Evolutionary conservation across 495 filamentous ascomycete species (phyloP).

Genomic region (Neurospora tetraspora): DNA sequence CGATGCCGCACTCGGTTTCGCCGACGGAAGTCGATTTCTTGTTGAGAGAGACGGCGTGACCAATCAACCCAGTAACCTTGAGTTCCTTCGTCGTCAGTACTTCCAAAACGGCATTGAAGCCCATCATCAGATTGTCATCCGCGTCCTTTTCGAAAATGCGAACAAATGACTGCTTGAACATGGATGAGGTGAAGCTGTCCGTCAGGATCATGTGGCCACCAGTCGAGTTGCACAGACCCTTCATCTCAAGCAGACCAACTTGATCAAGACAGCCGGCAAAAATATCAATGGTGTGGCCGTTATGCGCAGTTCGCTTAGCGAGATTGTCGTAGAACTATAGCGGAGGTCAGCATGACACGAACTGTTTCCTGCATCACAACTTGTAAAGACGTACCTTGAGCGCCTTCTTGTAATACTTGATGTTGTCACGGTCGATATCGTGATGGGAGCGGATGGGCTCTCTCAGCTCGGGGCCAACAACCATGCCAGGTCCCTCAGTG

Average conservation of each 20-base stretch:
- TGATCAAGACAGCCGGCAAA: conserved; percentile 98
- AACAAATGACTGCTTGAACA: conserved; percentile 99
- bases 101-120: conserved; percentile 95
- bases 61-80: conserved; percentile 97
- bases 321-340: conserved; percentile 90
- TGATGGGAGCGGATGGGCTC: conserved; percentile 98
- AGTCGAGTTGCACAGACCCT: conserved; percentile 90
- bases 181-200: conserved; percentile 97
- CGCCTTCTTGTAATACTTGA: conserved; percentile 99
- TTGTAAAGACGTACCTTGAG: conserved; percentile 57
- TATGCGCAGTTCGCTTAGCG: conserved; percentile 92
- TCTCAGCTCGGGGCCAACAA: conserved; percentile 92
- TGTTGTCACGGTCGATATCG: conserved; percentile 97
- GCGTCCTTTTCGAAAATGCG: conserved; percentile 95
- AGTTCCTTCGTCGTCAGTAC: conserved; percentile 96
- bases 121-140: conserved; percentile 92
- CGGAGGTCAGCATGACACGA: conserved; percentile 13
- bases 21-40: conserved; percentile 97
- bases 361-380: background rate
- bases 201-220: conserved; percentile 98
- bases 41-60: conserved; percentile 90
- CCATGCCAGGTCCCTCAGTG: conserved; percentile 93
- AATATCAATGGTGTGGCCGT: conserved; percentile 94
- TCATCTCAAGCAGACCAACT: conserved; percentile 98
- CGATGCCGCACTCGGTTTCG: conserved; percentile 96